A percentile compares a stretch with the other conserved stretches of the same genome.
phyloP scores from a whole-genome alignment of 768 basidiomycete species.

The Suillus fuscotomentosus region DNA sequence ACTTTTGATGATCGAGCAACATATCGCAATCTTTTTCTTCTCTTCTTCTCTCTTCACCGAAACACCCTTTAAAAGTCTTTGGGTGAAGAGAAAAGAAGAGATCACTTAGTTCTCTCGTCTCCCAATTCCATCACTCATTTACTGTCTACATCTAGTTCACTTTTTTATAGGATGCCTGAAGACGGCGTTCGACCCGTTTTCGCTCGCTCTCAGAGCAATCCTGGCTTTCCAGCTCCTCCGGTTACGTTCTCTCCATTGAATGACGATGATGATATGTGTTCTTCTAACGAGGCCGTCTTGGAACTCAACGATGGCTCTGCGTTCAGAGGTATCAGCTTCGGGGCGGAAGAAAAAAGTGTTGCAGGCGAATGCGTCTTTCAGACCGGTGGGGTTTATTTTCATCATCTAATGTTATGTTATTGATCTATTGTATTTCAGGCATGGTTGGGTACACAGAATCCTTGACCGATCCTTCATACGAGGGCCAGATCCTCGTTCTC shows the following conservation, averaged over 20 bases:
- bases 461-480: slow-evolving; percentile 96
- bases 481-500: slow-evolving; percentile 95
- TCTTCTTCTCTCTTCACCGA: slow-evolving; percentile 52
- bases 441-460: slow-evolving; percentile 99
- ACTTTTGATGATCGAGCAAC: background rate
- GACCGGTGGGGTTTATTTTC: slow-evolving; percentile 67
- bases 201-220: slow-evolving; percentile 42
- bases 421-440: slow-evolving; percentile 48
- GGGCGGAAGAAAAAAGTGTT: slow-evolving; percentile 86
- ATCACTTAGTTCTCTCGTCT: slow-evolving; percentile 7
- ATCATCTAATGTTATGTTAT: slow-evolving; percentile 8
- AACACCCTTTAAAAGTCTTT: slow-evolving; percentile 28
- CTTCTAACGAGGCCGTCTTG: slow-evolving; percentile 62
- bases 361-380: slow-evolving; percentile 99
- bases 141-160: background rate
- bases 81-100: slow-evolving; percentile 52
- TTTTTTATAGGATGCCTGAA: slow-evolving; percentile 13
- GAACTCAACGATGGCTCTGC: slow-evolving; percentile 90
- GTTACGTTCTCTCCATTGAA: slow-evolving; percentile 32
- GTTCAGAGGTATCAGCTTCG: slow-evolving; percentile 89
- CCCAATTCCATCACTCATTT: slow-evolving; percentile 5
- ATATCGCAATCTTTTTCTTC: slow-evolving; percentile 18
- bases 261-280: slow-evolving; percentile 11
- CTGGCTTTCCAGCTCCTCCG: slow-evolving; percentile 33
- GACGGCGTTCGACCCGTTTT: slow-evolving; percentile 40